Evolutionary conservation across 2,329 filamentous ascomycete genomes (phyloP), one percentile per base, ranked within the genome.

Genomic region (Pezicula neosporulosa): DNA sequence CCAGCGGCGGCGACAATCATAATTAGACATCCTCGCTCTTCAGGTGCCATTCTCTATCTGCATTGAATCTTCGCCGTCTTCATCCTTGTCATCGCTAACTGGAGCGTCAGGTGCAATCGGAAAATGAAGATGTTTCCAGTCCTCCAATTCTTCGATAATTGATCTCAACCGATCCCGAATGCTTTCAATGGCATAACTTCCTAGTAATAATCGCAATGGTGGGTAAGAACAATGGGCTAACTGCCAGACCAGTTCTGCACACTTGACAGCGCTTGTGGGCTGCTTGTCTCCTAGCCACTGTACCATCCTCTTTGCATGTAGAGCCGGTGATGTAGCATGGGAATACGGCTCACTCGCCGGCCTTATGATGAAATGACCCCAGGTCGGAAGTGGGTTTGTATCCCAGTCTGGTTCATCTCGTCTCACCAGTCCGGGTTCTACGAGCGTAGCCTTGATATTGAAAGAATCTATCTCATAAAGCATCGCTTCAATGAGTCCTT

Each of bases 401-500:
- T 51, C 60, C 60, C 71, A 75, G 49, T 85, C 82, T 13, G 84
- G 82, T 64, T 97, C 92, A 68, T 97, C 93, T 6, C 92, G 81
- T 6, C 92, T 80, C 56, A 97, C 88, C 58, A 97, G 81, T 0
- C 92, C 92, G 1, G 93, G 92, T 64, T 97, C 90, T 1, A 97
- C 92, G 6, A 99, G 79, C 2, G 93, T 97, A 0, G 90, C 90
- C 70, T 95, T 96, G 69, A 97, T 88, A 66, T 94, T 93, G 71
- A 96, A 97, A 0, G 77, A 75, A 52, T 97, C 92, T 36, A 96
- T 86, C 68, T 99, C 94, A 70, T 97, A 97, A 15, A 97, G 79
- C 89, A 99, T 93, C 15, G 90, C 92, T 70, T 99, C 94, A 60
- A 97, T 91, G 49, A 99, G 75, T 0, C 93, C 94, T 67, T 99